Conservation (phyloP, 805 yeast genomes). For the Kodamaea leandrae region DNA sequence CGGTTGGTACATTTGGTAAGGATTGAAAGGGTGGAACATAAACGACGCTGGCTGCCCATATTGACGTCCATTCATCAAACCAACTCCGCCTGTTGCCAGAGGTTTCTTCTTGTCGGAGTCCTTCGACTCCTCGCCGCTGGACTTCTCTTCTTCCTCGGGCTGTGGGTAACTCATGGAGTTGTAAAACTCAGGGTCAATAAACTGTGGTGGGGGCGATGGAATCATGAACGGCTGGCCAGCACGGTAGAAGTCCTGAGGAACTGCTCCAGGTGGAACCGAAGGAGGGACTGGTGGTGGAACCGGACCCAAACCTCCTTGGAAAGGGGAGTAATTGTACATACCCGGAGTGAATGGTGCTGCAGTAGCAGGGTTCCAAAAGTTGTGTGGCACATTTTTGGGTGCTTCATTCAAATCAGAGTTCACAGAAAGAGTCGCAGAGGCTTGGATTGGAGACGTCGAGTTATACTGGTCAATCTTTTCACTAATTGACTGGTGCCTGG, state of each 20-base stretch:
- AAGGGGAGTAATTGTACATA: constrained; percentile 19
- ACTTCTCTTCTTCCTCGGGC: constrained; percentile 9
- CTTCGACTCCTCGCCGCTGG: background rate
- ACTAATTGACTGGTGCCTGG: constrained; percentile 52
- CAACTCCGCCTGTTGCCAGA: constrained; percentile 26
- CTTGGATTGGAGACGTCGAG: constrained; percentile 43
- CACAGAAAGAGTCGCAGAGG: constrained; percentile 36
- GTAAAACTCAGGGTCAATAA: constrained; percentile 37
- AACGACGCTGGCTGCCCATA: constrained; percentile 30
- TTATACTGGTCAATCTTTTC: constrained; percentile 64
- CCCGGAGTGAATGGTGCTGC: constrained; percentile 58
- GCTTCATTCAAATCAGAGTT: constrained; percentile 26
- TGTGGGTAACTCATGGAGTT: constrained; percentile 27
- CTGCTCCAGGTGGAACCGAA: constrained; percentile 9
- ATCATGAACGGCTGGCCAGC: constrained; percentile 30
- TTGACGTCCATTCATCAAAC: constrained; percentile 34
- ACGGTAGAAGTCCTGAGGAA: constrained; percentile 1
- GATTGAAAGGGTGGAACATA: constrained; percentile 50
- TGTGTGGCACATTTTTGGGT: constrained; percentile 20
- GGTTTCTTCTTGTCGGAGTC: constrained; percentile 9
- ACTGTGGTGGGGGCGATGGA: constrained; percentile 36
- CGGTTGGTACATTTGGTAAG: constrained; percentile 41
- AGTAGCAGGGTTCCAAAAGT: constrained; percentile 67
- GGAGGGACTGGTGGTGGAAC: constrained; percentile 23
- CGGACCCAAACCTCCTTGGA: constrained; percentile 6